Evolutionary conservation across 768 basidiomycete species (phyloP).

Genomic region (Suillus decipiens): DNA sequence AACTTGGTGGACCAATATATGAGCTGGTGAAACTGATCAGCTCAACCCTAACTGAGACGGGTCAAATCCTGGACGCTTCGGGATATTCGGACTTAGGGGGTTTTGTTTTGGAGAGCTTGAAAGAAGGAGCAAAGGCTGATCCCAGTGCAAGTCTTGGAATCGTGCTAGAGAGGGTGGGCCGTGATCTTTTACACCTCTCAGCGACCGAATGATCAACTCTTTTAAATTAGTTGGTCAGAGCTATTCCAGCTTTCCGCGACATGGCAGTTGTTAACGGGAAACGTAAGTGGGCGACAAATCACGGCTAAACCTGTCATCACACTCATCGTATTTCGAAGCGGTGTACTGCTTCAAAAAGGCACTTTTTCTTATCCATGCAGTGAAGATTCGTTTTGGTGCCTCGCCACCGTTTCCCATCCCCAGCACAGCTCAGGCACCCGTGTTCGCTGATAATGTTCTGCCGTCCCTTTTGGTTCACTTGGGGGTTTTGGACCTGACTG

Average conservation of each 20-base stretch:
- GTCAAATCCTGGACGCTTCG: slow-evolving; percentile 53
- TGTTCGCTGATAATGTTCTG: slow-evolving; percentile 81
- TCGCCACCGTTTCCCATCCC: slow-evolving; percentile 64
- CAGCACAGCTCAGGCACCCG: slow-evolving; percentile 55
- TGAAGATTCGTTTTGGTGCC: slow-evolving; percentile 66
- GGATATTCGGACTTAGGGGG: slow-evolving; percentile 73
- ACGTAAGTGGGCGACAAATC: slow-evolving; percentile 43
- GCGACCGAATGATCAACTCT: slow-evolving; percentile 8
- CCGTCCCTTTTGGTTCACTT: slow-evolving; percentile 82
- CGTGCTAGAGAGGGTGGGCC: slow-evolving; percentile 61
- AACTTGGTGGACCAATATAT: slow-evolving; percentile 73
- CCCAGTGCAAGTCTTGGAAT: slow-evolving; percentile 49
- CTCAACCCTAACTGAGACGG: slow-evolving; percentile 69
- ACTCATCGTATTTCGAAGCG: slow-evolving; percentile 40
- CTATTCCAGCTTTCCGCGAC: slow-evolving; percentile 83
- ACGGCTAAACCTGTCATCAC: slow-evolving; percentile 4
- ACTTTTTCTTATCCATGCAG: slow-evolving; percentile 74
- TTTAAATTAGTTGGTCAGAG: slow-evolving; percentile 58
- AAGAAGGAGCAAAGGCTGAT: slow-evolving; percentile 46
- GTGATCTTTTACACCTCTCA: slow-evolving; percentile 5
- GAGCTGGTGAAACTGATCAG: slow-evolving; percentile 72
- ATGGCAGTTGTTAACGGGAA: slow-evolving; percentile 65
- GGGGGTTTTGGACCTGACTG: slow-evolving; percentile 69
- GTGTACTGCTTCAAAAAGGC: slow-evolving; percentile 92
- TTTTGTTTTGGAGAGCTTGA: slow-evolving; percentile 72